Evolutionary conservation across 495 filamentous ascomycete genomes (phyloP).

Genomic region (Delitschia confertaspora): DNA sequence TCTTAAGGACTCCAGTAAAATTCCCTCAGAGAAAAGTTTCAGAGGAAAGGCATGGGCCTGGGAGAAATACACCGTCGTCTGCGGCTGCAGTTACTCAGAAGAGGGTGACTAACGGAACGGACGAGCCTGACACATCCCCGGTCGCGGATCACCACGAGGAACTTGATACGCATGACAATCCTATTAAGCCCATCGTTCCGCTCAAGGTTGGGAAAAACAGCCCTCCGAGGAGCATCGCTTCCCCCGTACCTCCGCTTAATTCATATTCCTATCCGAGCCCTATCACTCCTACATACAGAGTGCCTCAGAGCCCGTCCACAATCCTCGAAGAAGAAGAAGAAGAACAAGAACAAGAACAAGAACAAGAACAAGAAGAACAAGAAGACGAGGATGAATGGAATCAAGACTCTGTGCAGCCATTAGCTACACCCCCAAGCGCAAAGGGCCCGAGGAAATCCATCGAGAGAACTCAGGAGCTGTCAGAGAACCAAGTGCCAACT

Average conservation of each 20-base stretch:
- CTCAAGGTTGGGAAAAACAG: slow-evolving; percentile 34
- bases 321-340: no score
- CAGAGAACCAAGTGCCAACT: slow-evolving; percentile 37
- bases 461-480: slow-evolving; percentile 15
- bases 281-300: slow-evolving; percentile 15
- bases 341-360: not conserved
- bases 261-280: slow-evolving; percentile 22
- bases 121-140: slow-evolving; percentile 17
- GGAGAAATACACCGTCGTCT: slow-evolving; percentile 13
- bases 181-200: slow-evolving; percentile 34
- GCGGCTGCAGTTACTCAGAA: slow-evolving; percentile 9
- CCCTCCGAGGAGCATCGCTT: slow-evolving; percentile 29
- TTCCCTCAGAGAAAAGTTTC: slow-evolving; percentile 9
- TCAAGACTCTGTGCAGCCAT: not conserved
- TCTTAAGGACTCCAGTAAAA: slow-evolving; percentile 12
- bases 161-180: slow-evolving; percentile 25
- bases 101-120: no score
- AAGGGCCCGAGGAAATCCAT: slow-evolving; percentile 19
- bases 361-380: not conserved
- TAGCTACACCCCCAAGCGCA: slow-evolving; percentile 11
- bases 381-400: not conserved
- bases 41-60: not conserved
- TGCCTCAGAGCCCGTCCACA: not conserved
- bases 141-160: slow-evolving; percentile 21
- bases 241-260: slow-evolving; percentile 23